Percentiles rank a stretch among this genome's conserved stretches.
phyloP scores from a whole-genome alignment of 129 eudicot genomes.

The Tanacetum coccineum region DNA sequence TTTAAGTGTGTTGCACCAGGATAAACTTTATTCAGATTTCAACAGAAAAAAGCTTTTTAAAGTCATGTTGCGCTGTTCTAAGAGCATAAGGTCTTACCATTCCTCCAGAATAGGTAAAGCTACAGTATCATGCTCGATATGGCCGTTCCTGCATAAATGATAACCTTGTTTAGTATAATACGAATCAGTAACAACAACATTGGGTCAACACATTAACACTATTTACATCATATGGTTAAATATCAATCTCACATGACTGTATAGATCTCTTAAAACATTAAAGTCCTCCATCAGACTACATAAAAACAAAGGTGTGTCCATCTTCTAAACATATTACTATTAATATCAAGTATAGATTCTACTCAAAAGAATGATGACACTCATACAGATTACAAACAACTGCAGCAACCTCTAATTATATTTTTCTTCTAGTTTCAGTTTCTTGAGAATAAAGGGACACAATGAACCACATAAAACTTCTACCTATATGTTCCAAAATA shows the following conservation, averaged over 20 bases:
- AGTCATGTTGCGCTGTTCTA: not conserved
- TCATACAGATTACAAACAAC: not conserved
- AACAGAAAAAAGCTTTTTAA: not conserved
- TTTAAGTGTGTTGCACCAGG: not conserved
- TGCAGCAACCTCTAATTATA: not conserved
- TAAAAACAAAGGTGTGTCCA: no score
- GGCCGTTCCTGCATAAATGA: conserved; percentile 33
- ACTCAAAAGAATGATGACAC: not conserved
- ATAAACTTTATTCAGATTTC: no score
- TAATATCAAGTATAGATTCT: not conserved
- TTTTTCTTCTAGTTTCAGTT: not conserved
- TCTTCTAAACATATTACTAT: not conserved
- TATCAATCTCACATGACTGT: no score
- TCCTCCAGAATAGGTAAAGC: conserved; percentile 27
- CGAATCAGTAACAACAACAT: not conserved
- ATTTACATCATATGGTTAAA: no score
- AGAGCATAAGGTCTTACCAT: conserved; percentile 42
- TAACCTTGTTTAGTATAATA: conserved; percentile 17
- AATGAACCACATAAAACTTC: not conserved
- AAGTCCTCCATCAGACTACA: no score
- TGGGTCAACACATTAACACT: not conserved
- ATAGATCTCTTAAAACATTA: no score
- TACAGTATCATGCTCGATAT: conserved; percentile 37
- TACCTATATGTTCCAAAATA: no score
- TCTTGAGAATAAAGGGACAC: not conserved